phyloP scores from a whole-genome alignment of 192 early-diverging fungal genomes.

The Dispira parvispora region DNA sequence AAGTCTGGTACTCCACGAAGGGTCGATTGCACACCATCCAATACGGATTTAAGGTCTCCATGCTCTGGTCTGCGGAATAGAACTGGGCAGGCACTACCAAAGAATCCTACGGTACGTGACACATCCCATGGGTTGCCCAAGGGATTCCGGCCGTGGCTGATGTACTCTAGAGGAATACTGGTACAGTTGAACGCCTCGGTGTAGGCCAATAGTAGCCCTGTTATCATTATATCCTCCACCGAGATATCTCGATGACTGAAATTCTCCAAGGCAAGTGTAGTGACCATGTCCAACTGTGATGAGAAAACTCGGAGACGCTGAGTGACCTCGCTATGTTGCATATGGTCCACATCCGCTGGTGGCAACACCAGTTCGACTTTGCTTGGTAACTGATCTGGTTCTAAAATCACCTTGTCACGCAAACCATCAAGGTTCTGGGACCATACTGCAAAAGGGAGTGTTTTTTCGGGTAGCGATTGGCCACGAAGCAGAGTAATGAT shows the following conservation, averaged over 20 bases:
- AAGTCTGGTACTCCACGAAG: no score
- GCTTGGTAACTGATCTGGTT: neutral
- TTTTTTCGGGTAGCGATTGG: neutral
- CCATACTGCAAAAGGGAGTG: neutral
- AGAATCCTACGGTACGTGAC: neutral
- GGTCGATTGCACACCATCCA: no score
- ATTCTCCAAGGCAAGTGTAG: neutral
- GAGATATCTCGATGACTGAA: neutral
- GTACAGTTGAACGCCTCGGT: neutral
- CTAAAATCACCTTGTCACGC: neutral
- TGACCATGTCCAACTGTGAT: neutral
- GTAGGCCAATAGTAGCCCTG: neutral
- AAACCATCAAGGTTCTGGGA: neutral
- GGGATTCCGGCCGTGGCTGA: neutral
- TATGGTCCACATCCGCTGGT: no score
- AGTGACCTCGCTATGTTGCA: neutral
- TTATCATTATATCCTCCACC: neutral
- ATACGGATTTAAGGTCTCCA: no score
- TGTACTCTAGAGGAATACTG: neutral
- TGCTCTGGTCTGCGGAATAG: no score
- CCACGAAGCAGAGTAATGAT: neutral
- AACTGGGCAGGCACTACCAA: neutral
- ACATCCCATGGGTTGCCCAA: neutral
- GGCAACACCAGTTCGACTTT: no score
- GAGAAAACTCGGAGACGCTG: neutral